These are phyloP conservation scores for Pholiota conissans DNA, from an alignment of 768 basidiomycete species.

Conservation along the genomic window DNA sequence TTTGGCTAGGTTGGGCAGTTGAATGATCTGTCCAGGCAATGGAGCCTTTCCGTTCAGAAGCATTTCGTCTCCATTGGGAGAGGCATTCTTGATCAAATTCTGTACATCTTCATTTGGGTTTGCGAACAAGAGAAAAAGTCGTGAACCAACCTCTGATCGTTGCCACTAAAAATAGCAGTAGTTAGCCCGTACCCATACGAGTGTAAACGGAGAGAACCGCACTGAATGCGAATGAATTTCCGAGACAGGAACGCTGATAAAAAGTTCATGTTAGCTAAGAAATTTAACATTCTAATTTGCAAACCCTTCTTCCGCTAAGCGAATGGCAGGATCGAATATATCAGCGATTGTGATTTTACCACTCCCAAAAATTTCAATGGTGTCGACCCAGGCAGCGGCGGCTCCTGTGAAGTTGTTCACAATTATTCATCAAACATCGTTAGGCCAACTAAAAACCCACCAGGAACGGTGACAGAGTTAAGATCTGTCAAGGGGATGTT, in stretches of 20 bases:
- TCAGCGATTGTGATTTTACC: slow-evolving; percentile 65
- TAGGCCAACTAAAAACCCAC: slow-evolving; percentile 31
- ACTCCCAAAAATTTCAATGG: slow-evolving; percentile 79
- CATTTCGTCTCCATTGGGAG: slow-evolving; percentile 86
- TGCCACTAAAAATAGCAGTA: slow-evolving; percentile 43
- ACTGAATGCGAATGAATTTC: slow-evolving; percentile 72
- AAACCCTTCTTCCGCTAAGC: slow-evolving; percentile 89
- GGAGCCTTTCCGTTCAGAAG: slow-evolving; percentile 84
- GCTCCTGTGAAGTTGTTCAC: slow-evolving; percentile 50
- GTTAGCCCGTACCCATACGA: not conserved
- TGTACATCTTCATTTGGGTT: slow-evolving; percentile 23
- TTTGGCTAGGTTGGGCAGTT: slow-evolving; percentile 75
- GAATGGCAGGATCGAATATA: slow-evolving; percentile 85
- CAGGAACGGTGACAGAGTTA: slow-evolving; percentile 91
- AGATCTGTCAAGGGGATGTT: slow-evolving; percentile 79
- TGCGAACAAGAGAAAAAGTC: not conserved
- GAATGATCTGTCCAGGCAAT: slow-evolving; percentile 80
- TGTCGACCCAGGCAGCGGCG: slow-evolving; percentile 95
- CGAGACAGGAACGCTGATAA: slow-evolving; percentile 75
- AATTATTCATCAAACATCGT: not conserved
- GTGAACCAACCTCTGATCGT: slow-evolving; percentile 48
- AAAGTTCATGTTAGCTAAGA: not conserved
- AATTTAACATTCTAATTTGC: slow-evolving; percentile 11
- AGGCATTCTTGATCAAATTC: slow-evolving; percentile 75
- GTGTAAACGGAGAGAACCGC: slow-evolving; percentile 9